Evolutionary conservation across 2,329 filamentous ascomycete species (phyloP).

Genomic region (Fusarium oxysporum): DNA sequence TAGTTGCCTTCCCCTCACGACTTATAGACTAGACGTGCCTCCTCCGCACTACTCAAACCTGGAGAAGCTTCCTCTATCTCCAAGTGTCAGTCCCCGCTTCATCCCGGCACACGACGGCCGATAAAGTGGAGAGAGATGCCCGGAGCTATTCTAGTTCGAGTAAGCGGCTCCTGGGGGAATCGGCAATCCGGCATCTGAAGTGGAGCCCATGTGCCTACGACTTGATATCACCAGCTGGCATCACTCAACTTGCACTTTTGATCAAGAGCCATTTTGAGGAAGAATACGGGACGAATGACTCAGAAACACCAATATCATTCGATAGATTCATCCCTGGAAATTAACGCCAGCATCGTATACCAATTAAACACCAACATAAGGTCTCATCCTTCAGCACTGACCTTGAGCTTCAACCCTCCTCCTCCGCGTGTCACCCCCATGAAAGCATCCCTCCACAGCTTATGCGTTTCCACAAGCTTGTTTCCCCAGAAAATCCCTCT

Average conservation of each 20-base stretch:
- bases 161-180: slow-evolving; percentile 5
- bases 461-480: slow-evolving; percentile 27
- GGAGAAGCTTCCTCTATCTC: slow-evolving; percentile 13
- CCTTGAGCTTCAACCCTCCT: neutral
- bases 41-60: slow-evolving; percentile 26
- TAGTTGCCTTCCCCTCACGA: neutral
- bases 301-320: neutral
- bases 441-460: slow-evolving; percentile 19
- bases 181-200: slow-evolving; percentile 43
- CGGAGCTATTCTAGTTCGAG: slow-evolving; percentile 25
- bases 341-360: neutral
- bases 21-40: neutral
- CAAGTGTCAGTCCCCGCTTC: slow-evolving; percentile 2
- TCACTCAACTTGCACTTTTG: neutral
- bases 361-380: neutral
- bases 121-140: slow-evolving; percentile 13
- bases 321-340: neutral
- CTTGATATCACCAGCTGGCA: slow-evolving; percentile 30
- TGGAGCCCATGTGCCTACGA: slow-evolving; percentile 5
- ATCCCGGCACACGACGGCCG: slow-evolving; percentile 35
- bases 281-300: neutral
- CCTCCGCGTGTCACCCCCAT: slow-evolving; percentile 3
- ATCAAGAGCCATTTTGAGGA: neutral
- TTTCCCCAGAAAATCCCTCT: slow-evolving; percentile 32
- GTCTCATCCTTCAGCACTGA: neutral